phyloP scores from a whole-genome alignment of 139 green algal species.

The Edaphochlamys debaryana region DNA sequence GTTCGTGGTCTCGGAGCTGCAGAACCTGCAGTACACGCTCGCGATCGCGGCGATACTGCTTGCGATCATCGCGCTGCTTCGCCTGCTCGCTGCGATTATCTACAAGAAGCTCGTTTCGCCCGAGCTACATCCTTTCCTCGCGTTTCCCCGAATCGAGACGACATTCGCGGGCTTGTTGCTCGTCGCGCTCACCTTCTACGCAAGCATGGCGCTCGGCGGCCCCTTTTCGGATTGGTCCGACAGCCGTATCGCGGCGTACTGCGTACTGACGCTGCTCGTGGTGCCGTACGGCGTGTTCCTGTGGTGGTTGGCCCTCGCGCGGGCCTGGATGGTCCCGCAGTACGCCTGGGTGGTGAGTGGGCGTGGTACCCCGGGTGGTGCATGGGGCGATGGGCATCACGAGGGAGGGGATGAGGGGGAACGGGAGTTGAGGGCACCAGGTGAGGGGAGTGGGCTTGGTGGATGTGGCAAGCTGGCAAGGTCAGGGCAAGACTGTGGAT shows the following conservation, averaged over 20 bases:
- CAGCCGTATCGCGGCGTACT: neutral
- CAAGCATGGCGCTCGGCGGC: slow-evolving; percentile 17
- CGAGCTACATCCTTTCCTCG: neutral
- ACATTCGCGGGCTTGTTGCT: slow-evolving; percentile 17
- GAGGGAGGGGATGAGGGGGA: too few species aligned
- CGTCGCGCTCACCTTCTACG: slow-evolving; percentile 46
- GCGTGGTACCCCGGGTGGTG: too few species aligned
- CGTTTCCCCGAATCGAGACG: slow-evolving; percentile 23
- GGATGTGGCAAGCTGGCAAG: too few species aligned
- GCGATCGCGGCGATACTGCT: neutral
- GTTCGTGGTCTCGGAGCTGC: neutral
- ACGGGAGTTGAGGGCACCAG: too few species aligned
- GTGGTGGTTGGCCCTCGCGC: slow-evolving; percentile 44
- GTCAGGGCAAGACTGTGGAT: too few species aligned
- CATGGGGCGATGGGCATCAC: too few species aligned
- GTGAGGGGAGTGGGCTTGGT: too few species aligned
- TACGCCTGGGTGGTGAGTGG: neutral
- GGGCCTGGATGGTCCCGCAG: slow-evolving; percentile 1
- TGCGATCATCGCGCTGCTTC: neutral
- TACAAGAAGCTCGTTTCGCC: neutral
- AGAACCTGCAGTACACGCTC: slow-evolving; percentile 16
- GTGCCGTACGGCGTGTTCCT: slow-evolving; percentile 37
- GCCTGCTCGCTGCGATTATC: neutral
- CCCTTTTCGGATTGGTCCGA: neutral
- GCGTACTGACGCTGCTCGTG: slow-evolving; percentile 9